These are phyloP conservation scores for Macrotyloma uniflorum DNA, from an alignment of 306 rosid genomes.

Conservation along the genomic window DNA sequence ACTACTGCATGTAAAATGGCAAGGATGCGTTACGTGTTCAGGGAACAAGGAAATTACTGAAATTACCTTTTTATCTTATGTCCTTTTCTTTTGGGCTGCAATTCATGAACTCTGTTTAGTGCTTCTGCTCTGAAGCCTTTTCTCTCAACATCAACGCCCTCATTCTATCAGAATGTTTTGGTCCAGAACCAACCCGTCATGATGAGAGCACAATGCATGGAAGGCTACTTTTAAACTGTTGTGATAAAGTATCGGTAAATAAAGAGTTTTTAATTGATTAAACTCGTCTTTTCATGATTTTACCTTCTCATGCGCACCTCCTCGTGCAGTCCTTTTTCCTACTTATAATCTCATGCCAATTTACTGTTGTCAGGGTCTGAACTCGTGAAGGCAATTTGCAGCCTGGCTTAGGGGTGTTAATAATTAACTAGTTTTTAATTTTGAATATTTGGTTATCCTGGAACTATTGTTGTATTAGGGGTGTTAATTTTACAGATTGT, in stretches of 20 bases:
- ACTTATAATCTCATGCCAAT: neutral
- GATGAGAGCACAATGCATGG: neutral
- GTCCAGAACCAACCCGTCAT: neutral
- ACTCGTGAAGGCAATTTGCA: neutral
- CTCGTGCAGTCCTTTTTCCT: neutral
- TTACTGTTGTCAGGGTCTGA: neutral
- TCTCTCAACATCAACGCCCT: constrained; percentile 9
- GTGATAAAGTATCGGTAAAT: neutral
- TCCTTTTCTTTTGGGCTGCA: neutral
- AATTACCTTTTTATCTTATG: neutral
- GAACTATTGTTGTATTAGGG: neutral
- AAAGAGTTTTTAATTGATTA: neutral
- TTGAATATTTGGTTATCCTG: neutral
- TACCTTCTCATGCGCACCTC: neutral
- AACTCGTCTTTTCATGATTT: neutral
- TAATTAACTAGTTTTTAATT: neutral
- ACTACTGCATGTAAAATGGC: neutral
- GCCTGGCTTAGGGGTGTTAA: neutral
- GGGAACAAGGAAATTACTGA: neutral
- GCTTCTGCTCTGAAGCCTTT: neutral
- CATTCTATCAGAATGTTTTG: neutral
- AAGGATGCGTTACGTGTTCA: neutral
- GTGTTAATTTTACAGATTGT: neutral
- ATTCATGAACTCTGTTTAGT: neutral
- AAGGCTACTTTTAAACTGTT: neutral